These are phyloP conservation scores for Helotiales sp. DNA, from an alignment of 2,329 filamentous ascomycete species.

Conservation along the genomic window DNA sequence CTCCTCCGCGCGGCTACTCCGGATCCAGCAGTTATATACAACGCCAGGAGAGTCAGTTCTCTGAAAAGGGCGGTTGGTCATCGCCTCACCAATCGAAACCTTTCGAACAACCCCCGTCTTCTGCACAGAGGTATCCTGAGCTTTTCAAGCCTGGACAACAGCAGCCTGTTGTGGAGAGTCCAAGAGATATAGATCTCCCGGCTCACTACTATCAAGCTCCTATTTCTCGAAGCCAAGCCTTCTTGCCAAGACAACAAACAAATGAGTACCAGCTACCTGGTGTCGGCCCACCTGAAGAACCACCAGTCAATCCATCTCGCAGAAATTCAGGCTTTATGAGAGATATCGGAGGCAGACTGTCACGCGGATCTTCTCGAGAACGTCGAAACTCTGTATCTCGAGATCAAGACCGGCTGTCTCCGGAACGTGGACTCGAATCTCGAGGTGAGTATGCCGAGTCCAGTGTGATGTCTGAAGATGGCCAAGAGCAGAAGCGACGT, in stretches of 20 bases:
- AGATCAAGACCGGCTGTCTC: slow-evolving; percentile 20
- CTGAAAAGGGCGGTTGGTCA: slow-evolving; percentile 12
- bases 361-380: slow-evolving; percentile 38
- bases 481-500: slow-evolving; percentile 46
- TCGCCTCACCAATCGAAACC: slow-evolving; percentile 24
- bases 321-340: slow-evolving; percentile 55
- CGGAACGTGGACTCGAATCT: slow-evolving; percentile 23
- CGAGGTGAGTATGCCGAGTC: slow-evolving; percentile 47
- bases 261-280: slow-evolving; percentile 48
- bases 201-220: slow-evolving; percentile 39
- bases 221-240: slow-evolving; percentile 40
- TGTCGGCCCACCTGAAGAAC: slow-evolving; percentile 45
- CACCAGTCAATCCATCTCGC: slow-evolving; percentile 36
- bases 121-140: slow-evolving; percentile 55
- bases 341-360: slow-evolving; percentile 53
- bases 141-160: slow-evolving; percentile 48
- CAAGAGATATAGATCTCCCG: slow-evolving; percentile 35
- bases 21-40: slow-evolving; percentile 11
- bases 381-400: slow-evolving; percentile 31
- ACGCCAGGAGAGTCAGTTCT: slow-evolving; percentile 10
- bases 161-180: slow-evolving; percentile 29
- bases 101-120: slow-evolving; percentile 55
- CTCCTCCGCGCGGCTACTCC: slow-evolving; percentile 7
- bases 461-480: slow-evolving; percentile 49
- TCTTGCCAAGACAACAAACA: slow-evolving; percentile 48